Base-by-base conservation (phyloP, 2,329 filamentous ascomycete genomes). In the Diaporthe capsici region DNA sequence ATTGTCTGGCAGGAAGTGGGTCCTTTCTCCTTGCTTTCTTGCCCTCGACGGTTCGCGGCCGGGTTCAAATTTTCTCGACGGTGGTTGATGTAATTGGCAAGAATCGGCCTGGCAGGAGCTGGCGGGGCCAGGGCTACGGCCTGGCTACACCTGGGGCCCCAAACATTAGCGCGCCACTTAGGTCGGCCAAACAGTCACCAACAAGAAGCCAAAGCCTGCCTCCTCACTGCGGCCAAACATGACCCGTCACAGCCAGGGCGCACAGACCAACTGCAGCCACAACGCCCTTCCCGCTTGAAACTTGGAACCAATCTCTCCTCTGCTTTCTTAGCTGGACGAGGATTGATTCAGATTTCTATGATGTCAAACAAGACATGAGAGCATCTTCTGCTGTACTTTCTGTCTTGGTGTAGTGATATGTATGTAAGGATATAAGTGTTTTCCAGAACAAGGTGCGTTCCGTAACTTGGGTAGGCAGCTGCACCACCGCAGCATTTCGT, bases 1-100 rank as follows among this genome's bases (percentile, higher is more conserved):
- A 65, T 49, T 49, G 42, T 65, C 20, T 65, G 42, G 61, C 61
- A 65, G 42, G 44, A 25, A 67, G 63, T 68, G 63, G 63, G 63
- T 68, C 63, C 31, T 53, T 34, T 39, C 28, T 49, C 42, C 47
- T 49, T 51, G 63, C 44, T 68, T 68, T 51, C 44, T 2, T 49
- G 42, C 61, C 39, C 42, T 65, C 39, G 3, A 25, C 37, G 25
- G 39, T 28, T 28, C 25, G 39, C 9, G n/a, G 25, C 25, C 2
- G 12, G 39, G 47, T 37, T 68, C 63, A 47, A 68, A 68, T 68
- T 68, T 68, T 68, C 63, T 39, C 47, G 12, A 20, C 63, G 8
- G 28, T 68, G n/a, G 22, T 42, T 44, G 37, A 61, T 47, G 39
- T 47, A 63, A 47, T 63, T 28, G n/a, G 60, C 25, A 60, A 37